Evolutionary conservation across 2,329 filamentous ascomycete genomes (phyloP).

Genomic region (Xylariaceae sp.): DNA sequence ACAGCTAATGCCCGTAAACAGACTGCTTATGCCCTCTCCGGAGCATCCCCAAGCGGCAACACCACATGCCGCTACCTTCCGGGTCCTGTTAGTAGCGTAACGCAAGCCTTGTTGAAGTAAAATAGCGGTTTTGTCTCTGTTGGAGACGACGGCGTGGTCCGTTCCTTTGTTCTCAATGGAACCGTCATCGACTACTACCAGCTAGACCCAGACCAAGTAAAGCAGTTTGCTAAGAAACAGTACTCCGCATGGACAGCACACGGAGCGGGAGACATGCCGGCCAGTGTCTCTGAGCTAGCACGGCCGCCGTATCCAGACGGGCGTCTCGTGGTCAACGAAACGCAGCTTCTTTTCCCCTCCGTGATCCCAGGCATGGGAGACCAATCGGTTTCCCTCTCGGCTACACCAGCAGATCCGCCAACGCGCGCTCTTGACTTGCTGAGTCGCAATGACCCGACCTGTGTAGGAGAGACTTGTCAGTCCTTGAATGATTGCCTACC

Average conservation of each 20-base stretch:
- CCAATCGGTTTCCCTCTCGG: conserved; percentile 1
- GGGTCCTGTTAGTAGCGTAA: conserved; percentile 1
- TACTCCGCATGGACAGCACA: conserved; percentile 1
- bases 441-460: no score
- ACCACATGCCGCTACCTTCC: no score
- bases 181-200: conserved; percentile 7
- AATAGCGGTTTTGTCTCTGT: conserved; percentile 2
- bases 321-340: conserved; percentile 3
- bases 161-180: conserved; percentile 2
- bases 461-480: no score
- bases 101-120: neutral
- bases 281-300: no score
- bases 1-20: no score
- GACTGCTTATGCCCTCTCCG: no score
- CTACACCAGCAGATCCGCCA: no score
- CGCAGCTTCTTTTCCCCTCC: conserved; percentile 3
- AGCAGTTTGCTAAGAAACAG: conserved; percentile 5
- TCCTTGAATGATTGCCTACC: no score
- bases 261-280: no score
- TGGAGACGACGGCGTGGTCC: neutral
- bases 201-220: conserved; percentile 6
- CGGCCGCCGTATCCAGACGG: no score
- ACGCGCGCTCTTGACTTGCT: no score
- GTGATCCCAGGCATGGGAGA: conserved; percentile 1
- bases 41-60: no score